Evolutionary conservation across 208 protist species (phyloP), one percentile per base, ranked within the genome.

Genomic region (Crithidia expoeki): DNA sequence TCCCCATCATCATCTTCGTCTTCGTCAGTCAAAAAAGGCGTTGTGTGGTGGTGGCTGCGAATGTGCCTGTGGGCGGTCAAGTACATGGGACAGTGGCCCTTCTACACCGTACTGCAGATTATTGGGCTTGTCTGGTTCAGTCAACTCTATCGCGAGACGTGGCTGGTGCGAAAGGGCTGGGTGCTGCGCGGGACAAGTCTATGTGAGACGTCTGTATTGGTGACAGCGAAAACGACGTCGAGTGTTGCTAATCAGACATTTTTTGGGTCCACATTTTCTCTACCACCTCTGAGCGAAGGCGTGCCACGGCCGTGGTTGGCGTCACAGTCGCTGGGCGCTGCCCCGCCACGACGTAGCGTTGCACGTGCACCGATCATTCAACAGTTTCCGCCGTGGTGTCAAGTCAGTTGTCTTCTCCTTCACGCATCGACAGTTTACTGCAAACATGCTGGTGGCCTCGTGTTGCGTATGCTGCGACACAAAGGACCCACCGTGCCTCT

Each of bases 101-200:
- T 76, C 36, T 85, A 85, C 30, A 76, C 80, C 6, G 47, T 73
- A 9, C 63, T 85, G 44, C 80, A 82, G 51, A 27, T 79, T 10
- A 53, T 85, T 19, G 77, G 80, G 17, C 53, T 85, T 17, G 61
- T 85, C 14, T 85, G 80, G 77, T 83, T 68, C 55, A 72, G 40
- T 21, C 65, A 75, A 36, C 69, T 85, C 53, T 85, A 80, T 68
- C 76, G 53, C 19, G 76, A 85, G 60, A 71, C 67, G 49, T 84
- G 79, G 75, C 32, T 84, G 55, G 59, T 84, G 68, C 73, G 79
- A 27, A 84, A 81, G 38, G 68, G 76, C 16, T 72, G 68, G 65
- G 63, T 81, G 57, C 64, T 81, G 65, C 67, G 62, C 32, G 68
- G 68, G 49, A 74, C 67, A 2, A 34, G 65, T 2, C 56, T 73